These are phyloP conservation scores for Elongisporangium anandrum DNA, from an alignment of 352 stramenopile species.

Conservation along the genomic window DNA sequence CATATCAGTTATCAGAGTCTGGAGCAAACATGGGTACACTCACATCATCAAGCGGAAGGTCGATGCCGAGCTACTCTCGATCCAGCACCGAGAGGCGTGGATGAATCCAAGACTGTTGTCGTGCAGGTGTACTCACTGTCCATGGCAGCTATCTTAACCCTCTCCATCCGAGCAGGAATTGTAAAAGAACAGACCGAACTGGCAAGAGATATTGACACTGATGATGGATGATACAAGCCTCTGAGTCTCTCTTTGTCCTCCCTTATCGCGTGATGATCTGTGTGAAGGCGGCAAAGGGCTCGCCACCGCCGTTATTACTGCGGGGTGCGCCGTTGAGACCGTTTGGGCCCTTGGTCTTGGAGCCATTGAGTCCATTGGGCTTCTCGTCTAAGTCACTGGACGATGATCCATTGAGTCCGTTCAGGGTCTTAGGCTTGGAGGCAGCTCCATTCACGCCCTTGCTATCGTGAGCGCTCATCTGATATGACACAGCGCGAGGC, in stretches of 20 bases:
- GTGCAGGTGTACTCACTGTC: too few relatives aligned
- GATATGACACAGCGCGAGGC: conserved; percentile 6
- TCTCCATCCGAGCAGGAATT: too few relatives aligned
- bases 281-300: conserved; percentile 82
- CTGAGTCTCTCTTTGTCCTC: not conserved
- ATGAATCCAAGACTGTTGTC: too few relatives aligned
- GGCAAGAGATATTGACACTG: too few relatives aligned
- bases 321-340: conserved; percentile 21
- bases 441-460: conserved; percentile 17
- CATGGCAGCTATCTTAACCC: too few relatives aligned
- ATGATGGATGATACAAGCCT: not conserved
- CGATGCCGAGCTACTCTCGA: too few relatives aligned
- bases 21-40: not conserved
- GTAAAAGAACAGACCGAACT: too few relatives aligned
- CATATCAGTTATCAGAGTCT: not conserved
- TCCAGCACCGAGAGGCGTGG: too few relatives aligned
- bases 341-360: not conserved
- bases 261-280: conserved; percentile 82
- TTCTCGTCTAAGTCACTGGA: conserved; percentile 14
- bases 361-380: conserved; percentile 7
- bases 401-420: conserved; percentile 13
- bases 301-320: conserved; percentile 16
- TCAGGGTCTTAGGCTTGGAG: conserved; percentile 6
- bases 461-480: conserved; percentile 16
- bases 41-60: too few relatives aligned